These are phyloP conservation scores for Lophiotrema nucula DNA, from an alignment of 495 filamentous ascomycete species.

Conservation along the genomic window DNA sequence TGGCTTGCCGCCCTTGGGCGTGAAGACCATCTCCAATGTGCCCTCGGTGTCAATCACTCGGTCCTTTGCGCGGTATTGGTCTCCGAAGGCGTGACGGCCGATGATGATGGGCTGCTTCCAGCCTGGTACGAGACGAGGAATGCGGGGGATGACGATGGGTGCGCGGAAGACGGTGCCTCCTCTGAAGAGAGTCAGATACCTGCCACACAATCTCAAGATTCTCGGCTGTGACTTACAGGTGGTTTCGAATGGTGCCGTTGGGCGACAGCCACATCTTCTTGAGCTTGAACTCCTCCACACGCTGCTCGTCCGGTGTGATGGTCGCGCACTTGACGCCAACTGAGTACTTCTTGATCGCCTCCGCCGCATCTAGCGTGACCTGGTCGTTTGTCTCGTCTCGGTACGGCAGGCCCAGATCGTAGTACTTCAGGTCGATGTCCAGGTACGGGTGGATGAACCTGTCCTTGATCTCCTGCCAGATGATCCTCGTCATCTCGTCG, in stretches of 20 bases:
- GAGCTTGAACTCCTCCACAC: constrained; percentile 95
- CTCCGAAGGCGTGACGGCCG: constrained; percentile 95
- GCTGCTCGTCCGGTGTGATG: constrained; percentile 94
- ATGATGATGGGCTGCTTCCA: constrained; percentile 99
- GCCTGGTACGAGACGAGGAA: constrained; percentile 88
- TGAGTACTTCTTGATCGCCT: constrained; percentile 97
- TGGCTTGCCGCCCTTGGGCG: constrained; percentile 76
- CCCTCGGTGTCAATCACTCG: constrained; percentile 75
- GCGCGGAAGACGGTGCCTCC: constrained; percentile 98
- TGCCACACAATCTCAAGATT: neutral
- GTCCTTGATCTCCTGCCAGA: constrained; percentile 98
- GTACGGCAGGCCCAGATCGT: constrained; percentile 92
- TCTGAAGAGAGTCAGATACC: constrained; percentile 35
- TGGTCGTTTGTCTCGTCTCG: constrained; percentile 94
- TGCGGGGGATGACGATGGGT: constrained; percentile 89
- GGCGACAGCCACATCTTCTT: constrained; percentile 99
- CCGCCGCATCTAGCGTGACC: constrained; percentile 89
- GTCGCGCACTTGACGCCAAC: constrained; percentile 99
- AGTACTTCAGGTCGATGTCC: constrained; percentile 97
- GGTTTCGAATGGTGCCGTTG: constrained; percentile 97
- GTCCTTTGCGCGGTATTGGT: constrained; percentile 97
- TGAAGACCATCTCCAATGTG: constrained; percentile 91
- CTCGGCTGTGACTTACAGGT: constrained; percentile 61
- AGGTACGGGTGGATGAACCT: constrained; percentile 68
- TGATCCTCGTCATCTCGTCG: constrained; percentile 99